Evolutionary conservation across 106 monocot genomes (phyloP).

Genomic region (Apostasia ramifera): DNA sequence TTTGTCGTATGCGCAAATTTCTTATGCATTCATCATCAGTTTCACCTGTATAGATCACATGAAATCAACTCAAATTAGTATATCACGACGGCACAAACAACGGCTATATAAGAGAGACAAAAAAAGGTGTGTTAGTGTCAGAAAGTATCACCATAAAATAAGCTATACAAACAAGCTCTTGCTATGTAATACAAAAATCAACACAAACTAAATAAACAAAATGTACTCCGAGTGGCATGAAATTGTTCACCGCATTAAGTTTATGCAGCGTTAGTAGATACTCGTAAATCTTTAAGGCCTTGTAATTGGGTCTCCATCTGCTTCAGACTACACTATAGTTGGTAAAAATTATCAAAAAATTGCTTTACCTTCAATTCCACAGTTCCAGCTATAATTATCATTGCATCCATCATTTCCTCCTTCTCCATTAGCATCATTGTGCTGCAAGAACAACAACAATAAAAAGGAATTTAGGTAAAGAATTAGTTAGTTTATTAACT

Average conservation of each 20-base stretch:
- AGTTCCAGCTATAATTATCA: constrained; percentile 99
- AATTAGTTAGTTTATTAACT: no score
- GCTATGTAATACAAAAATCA: not conserved
- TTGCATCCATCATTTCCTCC: constrained; percentile 86
- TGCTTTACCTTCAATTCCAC: constrained; percentile 88
- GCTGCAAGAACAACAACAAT: constrained; percentile 29
- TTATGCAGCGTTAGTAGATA: no score
- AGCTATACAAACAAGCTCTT: not conserved
- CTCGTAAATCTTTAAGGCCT: no score
- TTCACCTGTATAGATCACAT: constrained; percentile 49
- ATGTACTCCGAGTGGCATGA: not conserved
- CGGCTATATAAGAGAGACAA: not conserved
- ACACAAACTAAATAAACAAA: not conserved
- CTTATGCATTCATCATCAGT: constrained; percentile 51
- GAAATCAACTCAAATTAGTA: not conserved
- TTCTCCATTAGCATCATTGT: constrained; percentile 96
- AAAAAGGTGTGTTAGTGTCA: not conserved
- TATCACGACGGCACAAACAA: not conserved
- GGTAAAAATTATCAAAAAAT: not conserved
- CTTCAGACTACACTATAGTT: not conserved
- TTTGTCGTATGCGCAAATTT: constrained; percentile 71
- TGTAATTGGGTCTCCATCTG: no score
- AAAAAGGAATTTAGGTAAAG: not conserved
- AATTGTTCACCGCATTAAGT: not conserved
- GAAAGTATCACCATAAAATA: not conserved